Evolutionary conservation across 768 basidiomycete species (phyloP).

Genomic region (Auricularia heimuer): DNA sequence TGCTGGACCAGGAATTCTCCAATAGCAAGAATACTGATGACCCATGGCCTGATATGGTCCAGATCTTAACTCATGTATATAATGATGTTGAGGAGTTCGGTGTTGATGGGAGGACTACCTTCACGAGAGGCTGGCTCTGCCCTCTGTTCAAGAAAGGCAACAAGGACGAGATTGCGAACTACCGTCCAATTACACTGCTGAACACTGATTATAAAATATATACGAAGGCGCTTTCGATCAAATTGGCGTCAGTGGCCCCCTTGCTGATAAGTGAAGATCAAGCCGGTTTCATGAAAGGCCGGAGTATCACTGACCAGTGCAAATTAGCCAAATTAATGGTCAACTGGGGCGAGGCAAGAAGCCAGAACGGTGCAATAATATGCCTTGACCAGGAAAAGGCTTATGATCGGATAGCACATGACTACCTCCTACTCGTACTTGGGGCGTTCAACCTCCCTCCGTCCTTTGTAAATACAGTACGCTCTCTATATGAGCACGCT

Average conservation of each 20-base stretch:
- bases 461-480: background rate
- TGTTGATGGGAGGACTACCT: too few species aligned
- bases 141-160: constrained; percentile 9
- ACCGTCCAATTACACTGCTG: constrained; percentile 12
- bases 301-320: constrained; percentile 10
- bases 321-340: constrained; percentile 7
- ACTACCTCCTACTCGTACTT: constrained; percentile 8
- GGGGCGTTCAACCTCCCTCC: constrained; percentile 6
- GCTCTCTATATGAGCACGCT: background rate
- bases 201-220: constrained; percentile 11
- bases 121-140: too few species aligned
- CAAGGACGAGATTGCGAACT: constrained; percentile 7
- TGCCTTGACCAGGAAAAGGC: constrained; percentile 12
- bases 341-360: constrained; percentile 6
- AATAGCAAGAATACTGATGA: too few species aligned
- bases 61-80: too few species aligned
- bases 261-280: constrained; percentile 7
- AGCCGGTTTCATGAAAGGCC: constrained; percentile 8
- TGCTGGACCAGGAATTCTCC: too few species aligned
- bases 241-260: background rate
- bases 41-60: too few species aligned
- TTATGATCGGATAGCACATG: constrained; percentile 8
- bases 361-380: constrained; percentile 5
- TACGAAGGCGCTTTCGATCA: background rate
- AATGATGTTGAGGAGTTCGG: too few species aligned